These are phyloP conservation scores for Areca catechu DNA, from an alignment of 176 grass and related monocot species.

Conservation along the genomic window DNA sequence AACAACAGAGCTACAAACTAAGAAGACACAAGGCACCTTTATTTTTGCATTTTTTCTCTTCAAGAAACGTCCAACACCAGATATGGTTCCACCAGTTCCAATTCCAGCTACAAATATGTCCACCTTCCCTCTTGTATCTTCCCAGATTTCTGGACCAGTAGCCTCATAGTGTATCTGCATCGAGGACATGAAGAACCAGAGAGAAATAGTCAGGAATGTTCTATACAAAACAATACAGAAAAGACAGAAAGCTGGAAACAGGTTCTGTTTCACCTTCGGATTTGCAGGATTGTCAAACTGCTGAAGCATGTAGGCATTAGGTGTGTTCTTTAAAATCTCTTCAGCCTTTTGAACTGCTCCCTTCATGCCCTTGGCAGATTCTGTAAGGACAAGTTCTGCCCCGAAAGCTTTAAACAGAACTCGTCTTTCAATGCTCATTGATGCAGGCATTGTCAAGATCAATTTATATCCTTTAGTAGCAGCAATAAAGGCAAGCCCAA, in stretches of 20 bases:
- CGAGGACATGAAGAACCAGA: conserved; percentile 12
- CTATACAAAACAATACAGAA: neutral
- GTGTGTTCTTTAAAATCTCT: conserved; percentile 78
- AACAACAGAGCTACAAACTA: neutral
- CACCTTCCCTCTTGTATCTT: conserved; percentile 89
- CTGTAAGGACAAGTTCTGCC: conserved; percentile 79
- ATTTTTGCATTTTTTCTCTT: conserved; percentile 88
- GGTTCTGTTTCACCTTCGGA: conserved; percentile 49
- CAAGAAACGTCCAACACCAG: conserved; percentile 68
- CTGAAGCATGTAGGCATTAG: conserved; percentile 80
- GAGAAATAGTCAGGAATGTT: neutral
- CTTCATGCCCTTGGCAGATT: conserved; percentile 92
- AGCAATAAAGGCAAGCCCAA: conserved; percentile 94
- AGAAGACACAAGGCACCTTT: conserved; percentile 42
- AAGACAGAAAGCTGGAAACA: neutral
- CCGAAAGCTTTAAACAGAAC: conserved; percentile 88
- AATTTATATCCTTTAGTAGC: conserved; percentile 86
- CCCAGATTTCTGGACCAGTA: conserved; percentile 96
- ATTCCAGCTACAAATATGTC: conserved; percentile 93
- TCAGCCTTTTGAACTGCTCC: conserved; percentile 85
- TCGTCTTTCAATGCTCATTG: conserved; percentile 95
- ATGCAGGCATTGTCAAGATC: conserved; percentile 84
- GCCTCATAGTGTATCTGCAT: conserved; percentile 85
- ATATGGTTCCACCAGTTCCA: conserved; percentile 88
- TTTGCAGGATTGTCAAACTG: conserved; percentile 97